A percentile compares a stretch with the other conserved stretches of the same genome.
Conservation (phyloP, 164 flowering plant species). For the Stephania japonica region DNA sequence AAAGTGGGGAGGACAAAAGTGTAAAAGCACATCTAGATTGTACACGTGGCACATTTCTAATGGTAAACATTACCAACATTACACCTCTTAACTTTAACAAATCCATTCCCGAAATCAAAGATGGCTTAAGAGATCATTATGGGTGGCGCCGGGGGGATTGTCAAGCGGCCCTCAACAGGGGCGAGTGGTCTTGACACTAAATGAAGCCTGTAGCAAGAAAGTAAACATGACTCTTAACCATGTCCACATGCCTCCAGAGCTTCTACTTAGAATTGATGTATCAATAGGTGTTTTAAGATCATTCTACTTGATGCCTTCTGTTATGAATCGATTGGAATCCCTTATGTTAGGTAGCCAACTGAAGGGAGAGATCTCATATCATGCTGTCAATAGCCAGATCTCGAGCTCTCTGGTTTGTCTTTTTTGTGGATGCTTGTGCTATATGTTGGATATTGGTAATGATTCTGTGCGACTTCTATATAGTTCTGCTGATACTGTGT, state of each 20-base stretch:
- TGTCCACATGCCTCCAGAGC: conserved; percentile 90
- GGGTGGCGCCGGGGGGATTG: too few relatives aligned
- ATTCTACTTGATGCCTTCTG: conserved; percentile 77
- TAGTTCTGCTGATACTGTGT: conserved; percentile 1
- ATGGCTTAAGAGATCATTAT: too few relatives aligned
- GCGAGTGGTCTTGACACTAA: too few relatives aligned
- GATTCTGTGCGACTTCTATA: neutral
- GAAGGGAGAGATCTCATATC: conserved; percentile 50
- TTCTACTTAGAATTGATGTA: conserved; percentile 43
- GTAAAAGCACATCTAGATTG: too few relatives aligned
- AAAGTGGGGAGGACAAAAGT: too few relatives aligned
- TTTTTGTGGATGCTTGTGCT: neutral
- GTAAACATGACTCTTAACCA: conserved; percentile 33
- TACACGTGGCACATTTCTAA: too few relatives aligned
- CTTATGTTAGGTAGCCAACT: conserved; percentile 90
- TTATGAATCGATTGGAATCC: conserved; percentile 83
- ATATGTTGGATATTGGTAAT: neutral
- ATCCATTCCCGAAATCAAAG: too few relatives aligned
- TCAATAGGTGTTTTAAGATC: conserved; percentile 43
- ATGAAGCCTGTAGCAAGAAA: too few relatives aligned
- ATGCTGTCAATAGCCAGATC: conserved; percentile 29
- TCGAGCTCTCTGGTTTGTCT: conserved; percentile 65
- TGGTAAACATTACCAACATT: too few relatives aligned
- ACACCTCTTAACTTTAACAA: too few relatives aligned
- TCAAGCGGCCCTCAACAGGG: too few relatives aligned